Evolutionary conservation across 169 alveolate genomes (phyloP).

Genomic region (Besnoitia besnoiti): DNA sequence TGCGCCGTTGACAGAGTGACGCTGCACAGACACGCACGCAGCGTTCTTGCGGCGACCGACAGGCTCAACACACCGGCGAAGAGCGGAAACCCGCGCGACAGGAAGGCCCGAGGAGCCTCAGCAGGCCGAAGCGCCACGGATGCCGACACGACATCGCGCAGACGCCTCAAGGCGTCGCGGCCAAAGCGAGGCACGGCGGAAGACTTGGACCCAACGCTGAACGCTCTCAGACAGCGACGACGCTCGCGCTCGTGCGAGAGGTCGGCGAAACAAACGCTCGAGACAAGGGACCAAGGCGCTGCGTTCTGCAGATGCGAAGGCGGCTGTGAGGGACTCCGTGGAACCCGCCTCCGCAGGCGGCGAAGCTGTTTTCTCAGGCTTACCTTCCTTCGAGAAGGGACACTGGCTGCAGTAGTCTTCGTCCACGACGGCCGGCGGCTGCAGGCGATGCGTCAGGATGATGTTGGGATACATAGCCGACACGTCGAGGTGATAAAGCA

Average conservation of each 20-base stretch:
- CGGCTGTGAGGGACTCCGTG: neutral
- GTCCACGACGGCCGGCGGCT: conserved; percentile 97
- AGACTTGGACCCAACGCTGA: too few relatives aligned
- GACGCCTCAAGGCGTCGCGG: too few relatives aligned
- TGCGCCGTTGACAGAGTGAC: conserved; percentile 84
- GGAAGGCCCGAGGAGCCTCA: too few relatives aligned
- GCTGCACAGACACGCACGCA: neutral
- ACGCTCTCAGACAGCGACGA: too few relatives aligned
- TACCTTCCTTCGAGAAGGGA: conserved; percentile 90
- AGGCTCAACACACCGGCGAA: neutral
- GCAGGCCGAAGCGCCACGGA: too few relatives aligned
- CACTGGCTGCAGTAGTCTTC: conserved; percentile 95
- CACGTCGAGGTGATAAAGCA: conserved; percentile 98
- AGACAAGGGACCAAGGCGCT: too few relatives aligned
- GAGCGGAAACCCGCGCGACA: neutral
- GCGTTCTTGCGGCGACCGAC: neutral
- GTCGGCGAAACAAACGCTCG: too few relatives aligned
- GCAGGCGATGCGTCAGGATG: conserved; percentile 97
- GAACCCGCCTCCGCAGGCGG: neutral
- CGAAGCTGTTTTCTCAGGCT: neutral
- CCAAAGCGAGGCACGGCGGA: too few relatives aligned
- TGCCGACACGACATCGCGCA: too few relatives aligned
- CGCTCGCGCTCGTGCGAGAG: too few relatives aligned
- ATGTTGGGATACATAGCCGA: conserved; percentile 99
- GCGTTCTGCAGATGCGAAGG: too few relatives aligned